Percentiles rank a stretch among this genome's conserved stretches.
phyloP scores from a whole-genome alignment of 2,329 filamentous ascomycete genomes.

The Fusarium musae region DNA sequence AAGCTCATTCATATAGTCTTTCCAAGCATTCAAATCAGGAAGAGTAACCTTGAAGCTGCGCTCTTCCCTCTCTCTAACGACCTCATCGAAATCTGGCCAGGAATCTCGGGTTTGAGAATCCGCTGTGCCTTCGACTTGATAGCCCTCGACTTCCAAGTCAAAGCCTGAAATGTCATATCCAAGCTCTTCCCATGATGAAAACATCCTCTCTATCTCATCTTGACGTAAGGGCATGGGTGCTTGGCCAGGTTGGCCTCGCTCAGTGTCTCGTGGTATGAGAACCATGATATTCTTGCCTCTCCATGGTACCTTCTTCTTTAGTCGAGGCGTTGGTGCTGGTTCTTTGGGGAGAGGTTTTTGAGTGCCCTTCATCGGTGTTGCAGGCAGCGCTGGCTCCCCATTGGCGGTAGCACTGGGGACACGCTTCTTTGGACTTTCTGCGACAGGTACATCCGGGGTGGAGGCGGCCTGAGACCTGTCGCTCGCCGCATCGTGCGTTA shows the following conservation, averaged over 20 bases:
- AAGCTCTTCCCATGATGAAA: constrained; percentile 73
- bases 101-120: constrained; percentile 73
- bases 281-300: constrained; percentile 80
- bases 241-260: constrained; percentile 68
- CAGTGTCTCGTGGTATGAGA: constrained; percentile 73
- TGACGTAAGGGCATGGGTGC: constrained; percentile 64
- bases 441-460: constrained; percentile 42
- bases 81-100: constrained; percentile 73
- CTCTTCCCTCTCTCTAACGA: constrained; percentile 64
- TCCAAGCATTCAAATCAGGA: constrained; percentile 76
- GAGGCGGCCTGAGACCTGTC: constrained; percentile 43
- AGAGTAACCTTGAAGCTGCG: constrained; percentile 71
- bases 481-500: constrained; percentile 43
- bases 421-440: constrained; percentile 41
- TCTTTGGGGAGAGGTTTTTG: constrained; percentile 54
- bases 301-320: constrained; percentile 80
- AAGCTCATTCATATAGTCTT: constrained; percentile 82
- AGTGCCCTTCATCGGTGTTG: constrained; percentile 50
- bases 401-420: constrained; percentile 41
- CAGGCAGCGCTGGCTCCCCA: constrained; percentile 46
- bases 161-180: constrained; percentile 78
- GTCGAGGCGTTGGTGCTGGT: constrained; percentile 60
- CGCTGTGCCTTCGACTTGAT: constrained; percentile 51
- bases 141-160: constrained; percentile 65
- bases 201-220: constrained; percentile 68